These are phyloP conservation scores for Apiospora marii DNA, from an alignment of 2,329 filamentous ascomycete genomes.

Conservation along the genomic window DNA sequence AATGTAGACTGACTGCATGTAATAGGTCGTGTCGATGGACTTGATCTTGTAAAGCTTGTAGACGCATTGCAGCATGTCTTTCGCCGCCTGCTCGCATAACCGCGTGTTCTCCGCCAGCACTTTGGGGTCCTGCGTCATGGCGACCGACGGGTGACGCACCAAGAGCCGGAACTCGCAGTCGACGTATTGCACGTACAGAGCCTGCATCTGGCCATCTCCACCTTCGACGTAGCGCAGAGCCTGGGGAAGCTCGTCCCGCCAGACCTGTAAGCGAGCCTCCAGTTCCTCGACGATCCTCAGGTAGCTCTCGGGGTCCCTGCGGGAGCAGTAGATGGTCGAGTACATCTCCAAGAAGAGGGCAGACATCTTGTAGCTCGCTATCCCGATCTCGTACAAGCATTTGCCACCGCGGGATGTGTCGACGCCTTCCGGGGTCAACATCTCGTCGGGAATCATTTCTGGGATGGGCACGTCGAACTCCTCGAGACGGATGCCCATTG, in stretches of 20 bases:
- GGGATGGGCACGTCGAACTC: conserved; percentile 85
- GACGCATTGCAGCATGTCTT: conserved; percentile 68
- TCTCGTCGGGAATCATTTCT: conserved; percentile 73
- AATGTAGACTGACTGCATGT: conserved; percentile 75
- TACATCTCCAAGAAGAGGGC: conserved; percentile 78
- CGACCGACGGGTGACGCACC: conserved; percentile 68
- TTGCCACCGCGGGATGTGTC: conserved; percentile 61
- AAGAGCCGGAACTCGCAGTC: conserved; percentile 66
- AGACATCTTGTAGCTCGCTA: conserved; percentile 70
- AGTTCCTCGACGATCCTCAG: conserved; percentile 68
- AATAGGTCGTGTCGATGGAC: conserved; percentile 81
- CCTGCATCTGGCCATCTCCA: conserved; percentile 55
- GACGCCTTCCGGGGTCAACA: conserved; percentile 71
- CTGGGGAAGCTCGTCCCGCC: conserved; percentile 69
- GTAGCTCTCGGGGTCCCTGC: conserved; percentile 69
- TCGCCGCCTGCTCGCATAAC: conserved; percentile 71
- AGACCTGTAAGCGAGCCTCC: conserved; percentile 69
- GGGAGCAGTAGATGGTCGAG: conserved; percentile 76
- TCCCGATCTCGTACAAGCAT: conserved; percentile 72
- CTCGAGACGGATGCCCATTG: conserved; percentile 75
- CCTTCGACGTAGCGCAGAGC: conserved; percentile 60
- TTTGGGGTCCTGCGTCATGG: conserved; percentile 60
- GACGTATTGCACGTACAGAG: conserved; percentile 62
- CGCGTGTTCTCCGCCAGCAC: conserved; percentile 69
- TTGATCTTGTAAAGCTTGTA: conserved; percentile 68